phyloP scores from a whole-genome alignment of 2,329 filamentous ascomycete species.

The Aspergillus quadrilineatus region DNA sequence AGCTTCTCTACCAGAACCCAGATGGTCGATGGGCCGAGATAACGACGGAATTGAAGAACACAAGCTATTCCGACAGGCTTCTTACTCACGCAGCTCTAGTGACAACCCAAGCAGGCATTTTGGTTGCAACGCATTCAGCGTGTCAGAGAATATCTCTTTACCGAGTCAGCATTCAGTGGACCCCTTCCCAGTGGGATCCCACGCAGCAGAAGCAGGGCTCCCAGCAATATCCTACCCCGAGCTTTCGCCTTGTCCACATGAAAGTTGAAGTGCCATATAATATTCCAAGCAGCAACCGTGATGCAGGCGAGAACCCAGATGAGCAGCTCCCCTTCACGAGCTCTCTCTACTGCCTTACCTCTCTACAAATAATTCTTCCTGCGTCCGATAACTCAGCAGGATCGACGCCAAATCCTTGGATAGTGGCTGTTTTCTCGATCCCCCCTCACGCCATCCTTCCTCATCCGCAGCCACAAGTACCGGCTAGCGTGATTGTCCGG shows the following conservation, averaged over 20 bases:
- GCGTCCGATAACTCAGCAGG: conserved; percentile 57
- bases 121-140: conserved; percentile 47
- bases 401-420: conserved; percentile 59
- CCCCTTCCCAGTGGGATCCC: conserved; percentile 56
- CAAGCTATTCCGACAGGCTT: conserved; percentile 70
- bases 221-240: conserved; percentile 35
- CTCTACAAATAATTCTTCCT: conserved; percentile 70
- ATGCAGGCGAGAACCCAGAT: conserved; percentile 25
- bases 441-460: conserved; percentile 51
- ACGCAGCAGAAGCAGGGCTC: conserved; percentile 30
- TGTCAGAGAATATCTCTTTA: conserved; percentile 73
- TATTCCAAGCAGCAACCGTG: conserved; percentile 27
- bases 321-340: conserved; percentile 28
- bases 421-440: conserved; percentile 72
- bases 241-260: conserved; percentile 38
- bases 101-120: conserved; percentile 63
- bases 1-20: conserved; percentile 74
- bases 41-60: conserved; percentile 70
- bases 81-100: conserved; percentile 76
- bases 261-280: conserved; percentile 38
- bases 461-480: conserved; percentile 61
- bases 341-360: conserved; percentile 63
- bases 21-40: conserved; percentile 71
- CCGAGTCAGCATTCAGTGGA: conserved; percentile 74
- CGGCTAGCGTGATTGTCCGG: conserved; percentile 72